Base-by-base conservation (phyloP, 2,329 filamentous ascomycete species). In the Plectosphaerella plurivora region DNA sequence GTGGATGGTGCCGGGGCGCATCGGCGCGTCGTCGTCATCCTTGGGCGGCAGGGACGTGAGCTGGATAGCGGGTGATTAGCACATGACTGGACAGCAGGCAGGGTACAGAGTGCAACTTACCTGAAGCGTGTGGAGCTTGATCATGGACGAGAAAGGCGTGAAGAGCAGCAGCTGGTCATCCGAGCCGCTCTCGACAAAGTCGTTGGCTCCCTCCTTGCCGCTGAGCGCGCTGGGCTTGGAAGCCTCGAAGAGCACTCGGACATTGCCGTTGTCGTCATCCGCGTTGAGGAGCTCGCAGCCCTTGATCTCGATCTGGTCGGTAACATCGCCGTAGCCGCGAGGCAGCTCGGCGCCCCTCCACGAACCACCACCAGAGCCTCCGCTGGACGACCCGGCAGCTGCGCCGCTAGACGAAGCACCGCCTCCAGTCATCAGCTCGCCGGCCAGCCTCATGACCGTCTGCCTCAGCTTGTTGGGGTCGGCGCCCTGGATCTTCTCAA, bases 141-240 rank as follows among this genome's bases (percentile, higher is more conserved):
- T 68, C 47, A 85, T 89, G 33, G 87, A 84, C 68, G 92, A 87
- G 73, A 99, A 96, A 1, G 94, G 93, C 53, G 95, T 79, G 71
- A 87, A 97, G 46, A 99, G 80, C 81, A 97, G 89, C 56, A 99
- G 76, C 76, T 99, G 94, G 73, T 97, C 92, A 66, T 99, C 94
- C 36, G 93, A 95, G 65, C 97, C 93, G 69, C 91, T 97, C 76
- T 97, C 90, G 20, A 97, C 86, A 87, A 89, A 97, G 71, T 99
- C 93, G 65, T 82, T 83, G 25, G 74, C 68, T 35, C 57, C 54
- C 35, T 74, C 72, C 64, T 84, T 84, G 62, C 84, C 83, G 47
- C 70, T 68, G 51, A 92, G 69, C 1, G 78, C 77, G 51, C 78
- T 83, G 6, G 92, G 92, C 69, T 87, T 84, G 53, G 76, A 72